phyloP scores from a whole-genome alignment of 306 rosid genomes.

The Lotus japonicus region DNA sequence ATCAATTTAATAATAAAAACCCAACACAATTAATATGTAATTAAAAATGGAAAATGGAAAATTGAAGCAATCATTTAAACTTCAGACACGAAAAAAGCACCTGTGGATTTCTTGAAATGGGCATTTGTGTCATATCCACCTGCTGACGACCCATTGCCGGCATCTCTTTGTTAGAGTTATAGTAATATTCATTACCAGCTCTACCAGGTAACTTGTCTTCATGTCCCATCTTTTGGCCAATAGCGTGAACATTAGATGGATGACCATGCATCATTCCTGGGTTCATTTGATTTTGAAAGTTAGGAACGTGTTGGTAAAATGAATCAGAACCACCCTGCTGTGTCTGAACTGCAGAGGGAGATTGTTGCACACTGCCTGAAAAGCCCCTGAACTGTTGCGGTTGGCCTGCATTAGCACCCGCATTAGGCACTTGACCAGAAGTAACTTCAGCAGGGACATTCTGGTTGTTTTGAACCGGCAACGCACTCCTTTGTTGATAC shows the following conservation, averaged over 20 bases:
- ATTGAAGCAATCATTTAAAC: not conserved
- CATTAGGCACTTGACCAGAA: slow-evolving; percentile 50
- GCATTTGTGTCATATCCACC: slow-evolving; percentile 65
- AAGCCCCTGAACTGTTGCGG: slow-evolving; percentile 53
- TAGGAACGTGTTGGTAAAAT: slow-evolving; percentile 56
- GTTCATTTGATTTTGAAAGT: slow-evolving; percentile 63
- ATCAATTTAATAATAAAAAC: not conserved
- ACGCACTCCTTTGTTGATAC: slow-evolving; percentile 52
- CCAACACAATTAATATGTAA: not conserved
- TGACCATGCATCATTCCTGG: slow-evolving; percentile 56
- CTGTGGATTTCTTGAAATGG: slow-evolving; percentile 67
- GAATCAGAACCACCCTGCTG: slow-evolving; percentile 59
- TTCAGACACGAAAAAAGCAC: slow-evolving; percentile 23
- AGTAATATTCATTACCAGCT: slow-evolving; percentile 63
- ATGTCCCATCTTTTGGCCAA: slow-evolving; percentile 45
- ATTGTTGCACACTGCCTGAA: slow-evolving; percentile 46
- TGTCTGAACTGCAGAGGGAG: slow-evolving; percentile 47
- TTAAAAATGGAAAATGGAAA: not conserved
- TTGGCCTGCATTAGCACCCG: slow-evolving; percentile 54
- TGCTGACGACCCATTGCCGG: slow-evolving; percentile 50
- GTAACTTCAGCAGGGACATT: slow-evolving; percentile 44
- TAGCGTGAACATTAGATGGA: slow-evolving; percentile 55
- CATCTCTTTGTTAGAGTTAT: slow-evolving; percentile 56
- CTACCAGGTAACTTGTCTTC: slow-evolving; percentile 53
- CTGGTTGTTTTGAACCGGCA: slow-evolving; percentile 49